Percentiles rank a stretch among this genome's conserved stretches.
Evolutionary conservation across 2,329 filamentous ascomycete species (phyloP).

Genomic region (Aspergillus awamori): DNA sequence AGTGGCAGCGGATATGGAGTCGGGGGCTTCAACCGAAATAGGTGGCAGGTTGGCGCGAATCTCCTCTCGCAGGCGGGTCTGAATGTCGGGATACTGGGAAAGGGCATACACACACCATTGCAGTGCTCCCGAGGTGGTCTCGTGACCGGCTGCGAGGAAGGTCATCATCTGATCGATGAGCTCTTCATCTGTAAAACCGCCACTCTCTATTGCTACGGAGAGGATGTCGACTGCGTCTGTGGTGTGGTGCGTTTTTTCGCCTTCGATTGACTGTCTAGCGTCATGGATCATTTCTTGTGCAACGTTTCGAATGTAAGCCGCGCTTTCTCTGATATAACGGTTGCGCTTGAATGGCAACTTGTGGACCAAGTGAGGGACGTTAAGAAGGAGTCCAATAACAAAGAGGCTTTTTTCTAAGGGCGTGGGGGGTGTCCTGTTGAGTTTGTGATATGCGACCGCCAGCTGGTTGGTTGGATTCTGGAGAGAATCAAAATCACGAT

Average conservation of each 20-base stretch:
- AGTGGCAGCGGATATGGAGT: slow-evolving; percentile 60
- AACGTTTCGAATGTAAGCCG: slow-evolving; percentile 62
- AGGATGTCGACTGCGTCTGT: slow-evolving; percentile 69
- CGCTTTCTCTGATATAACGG: slow-evolving; percentile 61
- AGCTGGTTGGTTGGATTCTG: slow-evolving; percentile 63
- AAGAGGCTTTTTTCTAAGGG: slow-evolving; percentile 51
- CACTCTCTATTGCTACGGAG: slow-evolving; percentile 75
- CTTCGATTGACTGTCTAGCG: slow-evolving; percentile 62
- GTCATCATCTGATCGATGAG: slow-evolving; percentile 91
- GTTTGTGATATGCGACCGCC: slow-evolving; percentile 40
- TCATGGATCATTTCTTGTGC: slow-evolving; percentile 70
- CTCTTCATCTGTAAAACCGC: slow-evolving; percentile 74
- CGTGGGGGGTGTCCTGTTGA: slow-evolving; percentile 25
- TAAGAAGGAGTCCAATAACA: slow-evolving; percentile 59
- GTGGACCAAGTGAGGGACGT: slow-evolving; percentile 65
- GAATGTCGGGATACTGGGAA: slow-evolving; percentile 65
- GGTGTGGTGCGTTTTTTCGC: slow-evolving; percentile 23
- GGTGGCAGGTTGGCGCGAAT: slow-evolving; percentile 64
- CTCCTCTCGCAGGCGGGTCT: slow-evolving; percentile 69
- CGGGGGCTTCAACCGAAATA: slow-evolving; percentile 60
- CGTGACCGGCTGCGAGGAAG: slow-evolving; percentile 79
- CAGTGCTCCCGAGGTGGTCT: slow-evolving; percentile 75
- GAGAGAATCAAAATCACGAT: slow-evolving; percentile 70
- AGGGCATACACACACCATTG: slow-evolving; percentile 76
- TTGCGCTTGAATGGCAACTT: slow-evolving; percentile 72